These are phyloP conservation scores for Trametes cinnabarina DNA, from an alignment of 768 basidiomycete species.

Conservation along the genomic window DNA sequence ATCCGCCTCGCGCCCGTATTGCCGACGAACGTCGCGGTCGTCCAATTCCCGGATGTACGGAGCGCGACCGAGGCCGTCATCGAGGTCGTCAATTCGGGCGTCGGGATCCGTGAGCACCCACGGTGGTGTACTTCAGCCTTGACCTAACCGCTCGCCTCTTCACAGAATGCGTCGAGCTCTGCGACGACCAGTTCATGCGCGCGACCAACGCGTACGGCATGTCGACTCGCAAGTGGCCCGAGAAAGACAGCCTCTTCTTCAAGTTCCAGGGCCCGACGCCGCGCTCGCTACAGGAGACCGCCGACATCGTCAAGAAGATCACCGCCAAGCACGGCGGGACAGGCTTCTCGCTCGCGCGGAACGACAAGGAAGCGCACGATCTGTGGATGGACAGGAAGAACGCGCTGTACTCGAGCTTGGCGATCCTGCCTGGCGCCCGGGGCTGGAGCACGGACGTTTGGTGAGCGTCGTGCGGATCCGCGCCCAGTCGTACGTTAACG, in stretches of 20 bases:
- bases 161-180: slow-evolving; percentile 80
- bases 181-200: slow-evolving; percentile 69
- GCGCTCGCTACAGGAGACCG: slow-evolving; percentile 58
- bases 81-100: slow-evolving; percentile 66
- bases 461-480: slow-evolving; percentile 32
- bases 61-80: slow-evolving; percentile 72
- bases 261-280: slow-evolving; percentile 69
- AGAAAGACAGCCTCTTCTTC: slow-evolving; percentile 76
- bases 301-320: slow-evolving; percentile 54
- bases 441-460: slow-evolving; percentile 79
- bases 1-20: slow-evolving; percentile 77
- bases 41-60: slow-evolving; percentile 74
- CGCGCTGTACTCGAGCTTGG: slow-evolving; percentile 54
- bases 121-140: not conserved
- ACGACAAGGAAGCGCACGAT: slow-evolving; percentile 60
- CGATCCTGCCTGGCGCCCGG: slow-evolving; percentile 52
- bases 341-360: slow-evolving; percentile 63
- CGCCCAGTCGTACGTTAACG: not conserved
- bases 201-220: slow-evolving; percentile 56
- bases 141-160: not conserved
- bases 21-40: slow-evolving; percentile 80
- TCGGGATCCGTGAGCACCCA: slow-evolving; percentile 63
- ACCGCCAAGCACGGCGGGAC: slow-evolving; percentile 64
- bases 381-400: slow-evolving; percentile 79
- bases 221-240: slow-evolving; percentile 55